These are phyloP conservation scores for Canavalia ensiformis DNA, from an alignment of 306 rosid species.

Conservation along the genomic window DNA sequence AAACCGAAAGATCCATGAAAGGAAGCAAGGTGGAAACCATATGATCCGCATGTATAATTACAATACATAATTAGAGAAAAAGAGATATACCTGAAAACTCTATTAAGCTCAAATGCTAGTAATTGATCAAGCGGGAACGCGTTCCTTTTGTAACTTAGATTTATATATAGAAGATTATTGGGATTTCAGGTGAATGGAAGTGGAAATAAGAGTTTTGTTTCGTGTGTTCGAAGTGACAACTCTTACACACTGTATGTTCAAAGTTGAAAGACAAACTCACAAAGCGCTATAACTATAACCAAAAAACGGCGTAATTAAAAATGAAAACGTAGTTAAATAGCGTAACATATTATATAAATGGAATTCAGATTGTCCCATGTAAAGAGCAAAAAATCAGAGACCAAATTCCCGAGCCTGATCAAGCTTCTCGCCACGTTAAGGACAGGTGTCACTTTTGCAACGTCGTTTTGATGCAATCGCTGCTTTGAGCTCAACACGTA, in stretches of 20 bases:
- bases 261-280: not conserved
- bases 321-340: constrained; percentile 17
- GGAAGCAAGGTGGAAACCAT: not conserved
- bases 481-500: constrained; percentile 51
- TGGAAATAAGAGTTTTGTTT: not conserved
- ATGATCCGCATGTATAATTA: not conserved
- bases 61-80: not conserved
- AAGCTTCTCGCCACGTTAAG: constrained; percentile 52
- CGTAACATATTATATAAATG: not conserved
- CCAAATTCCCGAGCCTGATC: not conserved
- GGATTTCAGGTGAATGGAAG: not conserved
- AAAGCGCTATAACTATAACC: not conserved
- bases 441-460: constrained; percentile 54
- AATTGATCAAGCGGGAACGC: not conserved
- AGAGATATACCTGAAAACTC: constrained; percentile 28
- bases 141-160: not conserved
- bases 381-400: not conserved
- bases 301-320: not conserved
- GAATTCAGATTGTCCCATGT: not conserved
- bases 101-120: constrained; percentile 14
- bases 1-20: not conserved
- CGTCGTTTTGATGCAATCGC: not conserved
- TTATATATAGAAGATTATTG: not conserved
- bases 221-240: not conserved
- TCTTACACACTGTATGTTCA: not conserved